phyloP scores from a whole-genome alignment of 192 early-diverging fungal genomes.

The Diversispora eburnea region DNA sequence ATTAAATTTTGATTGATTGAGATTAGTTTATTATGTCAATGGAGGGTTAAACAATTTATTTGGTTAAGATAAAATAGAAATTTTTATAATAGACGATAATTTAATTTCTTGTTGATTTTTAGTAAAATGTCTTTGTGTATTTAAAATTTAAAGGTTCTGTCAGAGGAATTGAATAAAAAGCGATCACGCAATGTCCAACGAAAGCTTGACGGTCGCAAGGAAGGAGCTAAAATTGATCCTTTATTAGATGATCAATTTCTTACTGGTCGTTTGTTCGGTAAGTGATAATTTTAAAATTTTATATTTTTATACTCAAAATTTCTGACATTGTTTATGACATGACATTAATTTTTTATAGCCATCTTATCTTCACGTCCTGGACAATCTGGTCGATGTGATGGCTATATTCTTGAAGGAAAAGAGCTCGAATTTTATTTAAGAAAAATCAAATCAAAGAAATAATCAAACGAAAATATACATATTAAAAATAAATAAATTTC shows the following conservation, averaged over 20 bases:
- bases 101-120: too few relatives aligned
- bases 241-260: slow-evolving; percentile 91
- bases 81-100: too few relatives aligned
- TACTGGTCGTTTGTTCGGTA: slow-evolving; percentile 80
- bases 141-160: slow-evolving; percentile 43
- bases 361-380: slow-evolving; percentile 93
- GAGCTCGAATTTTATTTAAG: slow-evolving; percentile 98
- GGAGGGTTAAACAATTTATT: too few relatives aligned
- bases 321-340: background rate
- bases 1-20: too few relatives aligned
- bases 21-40: too few relatives aligned
- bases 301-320: background rate
- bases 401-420: slow-evolving; percentile 99
- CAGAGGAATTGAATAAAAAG: slow-evolving; percentile 69
- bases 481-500: too few relatives aligned
- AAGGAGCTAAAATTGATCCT: slow-evolving; percentile 77
- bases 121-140: too few relatives aligned
- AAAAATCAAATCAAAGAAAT: slow-evolving; percentile 74
- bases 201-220: slow-evolving; percentile 85
- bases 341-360: slow-evolving; percentile 45
- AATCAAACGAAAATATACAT: background rate
- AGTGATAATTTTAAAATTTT: background rate
- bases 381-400: slow-evolving; percentile 96
- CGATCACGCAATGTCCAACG: slow-evolving; percentile 88
- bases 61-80: too few relatives aligned